Conservation (phyloP, 805 yeast genomes). For the Pichia membranifaciens region DNA sequence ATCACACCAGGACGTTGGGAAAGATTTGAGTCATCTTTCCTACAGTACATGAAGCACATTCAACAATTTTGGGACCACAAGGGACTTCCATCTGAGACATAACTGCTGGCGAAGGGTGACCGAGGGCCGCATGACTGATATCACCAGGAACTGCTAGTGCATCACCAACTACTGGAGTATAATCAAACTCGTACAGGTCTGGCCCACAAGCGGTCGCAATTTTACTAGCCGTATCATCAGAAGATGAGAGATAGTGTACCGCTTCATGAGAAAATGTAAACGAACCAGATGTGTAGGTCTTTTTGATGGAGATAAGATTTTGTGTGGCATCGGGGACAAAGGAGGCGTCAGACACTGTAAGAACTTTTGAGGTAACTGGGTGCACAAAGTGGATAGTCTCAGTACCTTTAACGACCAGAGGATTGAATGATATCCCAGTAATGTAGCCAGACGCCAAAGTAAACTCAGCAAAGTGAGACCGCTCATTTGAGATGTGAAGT, state of each 20-base stretch:
- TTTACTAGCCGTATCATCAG: not conserved
- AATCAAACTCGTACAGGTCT: not conserved
- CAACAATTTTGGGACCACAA: not conserved
- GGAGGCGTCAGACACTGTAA: not conserved
- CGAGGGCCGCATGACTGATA: not conserved
- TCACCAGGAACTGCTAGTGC: not conserved
- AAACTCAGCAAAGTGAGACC: constrained; percentile 1
- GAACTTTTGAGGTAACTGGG: not conserved
- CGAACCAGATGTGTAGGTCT: not conserved
- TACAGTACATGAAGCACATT: constrained; percentile 1
- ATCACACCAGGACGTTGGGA: not conserved
- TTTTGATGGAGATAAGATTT: not conserved
- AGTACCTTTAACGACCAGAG: constrained; percentile 1
- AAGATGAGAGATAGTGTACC: not conserved
- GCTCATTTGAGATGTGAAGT: not conserved
- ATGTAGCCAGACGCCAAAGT: not conserved
- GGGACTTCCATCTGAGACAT: not conserved
- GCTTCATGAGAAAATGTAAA: not conserved
- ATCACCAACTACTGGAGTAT: not conserved
- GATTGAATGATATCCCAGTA: not conserved
- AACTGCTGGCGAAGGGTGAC: constrained; percentile 3
- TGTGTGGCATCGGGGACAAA: constrained; percentile 2
- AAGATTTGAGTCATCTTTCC: not conserved
- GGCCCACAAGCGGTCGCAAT: not conserved
- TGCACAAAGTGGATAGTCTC: constrained; percentile 1